Evolutionary conservation across 2,329 filamentous ascomycete species (phyloP), one percentile per base, ranked within the genome.

Genomic region (Penicillium sp.): DNA sequence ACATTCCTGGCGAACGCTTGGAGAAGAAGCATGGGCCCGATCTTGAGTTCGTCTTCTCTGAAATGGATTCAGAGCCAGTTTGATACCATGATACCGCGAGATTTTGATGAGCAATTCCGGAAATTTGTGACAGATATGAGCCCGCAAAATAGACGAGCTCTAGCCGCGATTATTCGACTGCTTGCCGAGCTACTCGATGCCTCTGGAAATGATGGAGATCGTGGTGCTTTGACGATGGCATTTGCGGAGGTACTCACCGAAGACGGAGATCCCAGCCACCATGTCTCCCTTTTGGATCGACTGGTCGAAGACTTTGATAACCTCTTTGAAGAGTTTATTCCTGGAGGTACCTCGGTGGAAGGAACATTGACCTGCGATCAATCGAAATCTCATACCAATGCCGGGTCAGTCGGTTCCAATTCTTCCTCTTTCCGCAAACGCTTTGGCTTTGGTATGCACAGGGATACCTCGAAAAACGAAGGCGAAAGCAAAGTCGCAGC

Each of bases 1-100:
- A 96, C 94, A 54, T 97, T 96, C 59, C 73, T 96, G 53, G 83
- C 82, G 51, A 84, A 89, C 55, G 89, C 87, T 12, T 97, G 91
- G 91, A 83, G 80, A 52, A 86, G 91, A 57, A 84, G 88, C 59
- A 89, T 96, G 76, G 91, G 91, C 0, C 82, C 87, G 3, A 81
- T 97, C 48, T 82, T 97, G 66, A 82, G 87, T 1, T 76, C 81
- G 45, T 76, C 84, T 41, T 78, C 82, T 5, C 75, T 96, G 33
- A 80, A 85, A 49, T 81, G 82, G 2, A 75, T 97, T n/a, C 89
- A 94, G 45, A 62, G 51, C 26, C 71, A 69, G 41, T 73, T 71
- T 53, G 69, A 71, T 46, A 65, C 63, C 9, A 65, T 69, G 63
- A 67, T 68, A 46, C 69, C 71, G 1, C 68, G 65, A 12, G 67